Evolutionary conservation across 345 rosid genomes (phyloP).

Genomic region (Gossypium herbaceum): DNA sequence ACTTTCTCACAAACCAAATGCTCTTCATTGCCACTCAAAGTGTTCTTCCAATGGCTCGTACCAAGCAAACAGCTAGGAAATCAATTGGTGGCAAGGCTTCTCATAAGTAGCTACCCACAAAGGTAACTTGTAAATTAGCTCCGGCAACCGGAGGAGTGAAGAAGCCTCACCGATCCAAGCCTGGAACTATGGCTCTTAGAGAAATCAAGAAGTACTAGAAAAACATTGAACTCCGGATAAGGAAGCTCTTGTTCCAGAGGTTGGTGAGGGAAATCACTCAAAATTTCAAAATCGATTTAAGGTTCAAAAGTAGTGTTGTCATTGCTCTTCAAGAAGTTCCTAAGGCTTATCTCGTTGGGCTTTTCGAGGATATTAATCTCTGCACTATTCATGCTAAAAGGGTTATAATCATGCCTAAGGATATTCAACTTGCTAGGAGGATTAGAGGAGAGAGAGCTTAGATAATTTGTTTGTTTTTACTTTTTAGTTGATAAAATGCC

Average conservation of each 20-base stretch:
- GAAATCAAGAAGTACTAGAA: constrained; percentile 4
- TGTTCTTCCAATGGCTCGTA: constrained; percentile 9
- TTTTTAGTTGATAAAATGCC: background rate
- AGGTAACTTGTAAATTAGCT: constrained; percentile 16
- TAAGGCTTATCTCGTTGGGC: background rate
- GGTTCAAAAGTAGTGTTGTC: constrained; percentile 13
- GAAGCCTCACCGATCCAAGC: background rate
- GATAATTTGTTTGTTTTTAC: background rate
- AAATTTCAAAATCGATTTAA: constrained; percentile 1
- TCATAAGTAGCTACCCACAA: constrained; percentile 16
- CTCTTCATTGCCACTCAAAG: background rate
- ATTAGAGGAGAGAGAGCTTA: constrained; percentile 7
- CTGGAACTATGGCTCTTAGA: background rate
- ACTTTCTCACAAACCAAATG: background rate
- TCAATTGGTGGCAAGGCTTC: constrained; percentile 19
- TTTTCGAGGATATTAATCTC: background rate
- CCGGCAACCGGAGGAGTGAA: constrained; percentile 18
- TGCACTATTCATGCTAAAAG: constrained; percentile 2
- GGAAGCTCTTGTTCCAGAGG: background rate
- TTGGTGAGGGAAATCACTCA: background rate
- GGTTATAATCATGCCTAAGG: constrained; percentile 6
- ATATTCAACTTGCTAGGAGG: too few species aligned
- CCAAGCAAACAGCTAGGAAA: constrained; percentile 19
- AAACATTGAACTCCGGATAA: background rate
- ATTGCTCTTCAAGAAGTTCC: constrained; percentile 4